Conservation (phyloP, 140 eudicot genomes). For the Oenanthe javanica region DNA sequence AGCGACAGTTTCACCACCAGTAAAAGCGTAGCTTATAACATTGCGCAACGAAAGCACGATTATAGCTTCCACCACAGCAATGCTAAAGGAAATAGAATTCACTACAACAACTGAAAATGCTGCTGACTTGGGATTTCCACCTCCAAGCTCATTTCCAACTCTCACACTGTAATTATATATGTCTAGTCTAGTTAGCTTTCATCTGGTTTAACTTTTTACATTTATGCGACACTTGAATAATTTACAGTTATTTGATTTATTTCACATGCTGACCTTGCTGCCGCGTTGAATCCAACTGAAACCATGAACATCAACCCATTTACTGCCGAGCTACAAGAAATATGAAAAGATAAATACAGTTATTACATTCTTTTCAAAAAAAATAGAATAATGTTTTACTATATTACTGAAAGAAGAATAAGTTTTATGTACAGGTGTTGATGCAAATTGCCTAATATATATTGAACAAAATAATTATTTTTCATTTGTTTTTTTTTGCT, state of each 20-base stretch:
- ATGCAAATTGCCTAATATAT: no score
- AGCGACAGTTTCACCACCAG: constrained; percentile 55
- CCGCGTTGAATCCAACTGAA: constrained; percentile 84
- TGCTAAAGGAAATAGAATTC: background rate
- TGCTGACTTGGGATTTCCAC: constrained; percentile 67
- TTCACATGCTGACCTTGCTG: constrained; percentile 48
- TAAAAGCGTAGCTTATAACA: constrained; percentile 54
- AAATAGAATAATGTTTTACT: no score
- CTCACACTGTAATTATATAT: constrained; percentile 43
- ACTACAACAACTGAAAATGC: constrained; percentile 61
- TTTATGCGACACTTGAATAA: background rate
- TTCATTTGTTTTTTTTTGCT: no score
- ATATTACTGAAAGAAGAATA: no score
- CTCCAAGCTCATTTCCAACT: constrained; percentile 81
- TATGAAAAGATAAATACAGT: no score
- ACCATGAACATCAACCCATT: constrained; percentile 58
- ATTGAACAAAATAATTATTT: no score
- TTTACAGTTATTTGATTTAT: background rate
- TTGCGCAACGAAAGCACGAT: constrained; percentile 38
- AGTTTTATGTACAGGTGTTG: no score
- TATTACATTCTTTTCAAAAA: no score
- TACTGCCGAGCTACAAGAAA: constrained; percentile 44
- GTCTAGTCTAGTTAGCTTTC: background rate
- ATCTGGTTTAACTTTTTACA: background rate
- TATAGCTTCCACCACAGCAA: background rate